Conservation (phyloP, 2,329 filamentous ascomycete species). For the Paecilomyces sp. region DNA sequence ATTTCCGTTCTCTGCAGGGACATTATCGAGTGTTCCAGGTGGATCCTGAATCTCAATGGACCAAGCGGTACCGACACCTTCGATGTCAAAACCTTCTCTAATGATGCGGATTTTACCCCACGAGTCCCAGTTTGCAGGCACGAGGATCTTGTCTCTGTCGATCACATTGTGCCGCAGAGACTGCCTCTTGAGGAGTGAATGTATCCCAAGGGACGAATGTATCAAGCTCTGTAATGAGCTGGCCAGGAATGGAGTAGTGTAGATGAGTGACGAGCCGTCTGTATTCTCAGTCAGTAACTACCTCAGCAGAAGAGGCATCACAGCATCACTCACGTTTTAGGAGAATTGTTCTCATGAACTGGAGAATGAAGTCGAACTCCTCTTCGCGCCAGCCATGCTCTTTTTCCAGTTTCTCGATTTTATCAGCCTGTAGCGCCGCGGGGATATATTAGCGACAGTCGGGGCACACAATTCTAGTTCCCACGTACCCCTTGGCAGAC, state of each 20-base stretch:
- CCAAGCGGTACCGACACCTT: constrained; percentile 79
- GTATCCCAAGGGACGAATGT: constrained; percentile 80
- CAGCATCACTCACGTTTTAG: constrained; percentile 62
- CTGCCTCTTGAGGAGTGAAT: constrained; percentile 70
- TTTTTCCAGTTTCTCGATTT: constrained; percentile 83
- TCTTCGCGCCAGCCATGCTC: constrained; percentile 92
- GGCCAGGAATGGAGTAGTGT: constrained; percentile 68
- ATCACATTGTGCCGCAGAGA: constrained; percentile 85
- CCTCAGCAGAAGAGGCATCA: constrained; percentile 4
- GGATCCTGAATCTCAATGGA: constrained; percentile 67
- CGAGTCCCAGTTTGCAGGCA: constrained; percentile 96
- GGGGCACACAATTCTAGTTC: constrained; percentile 23
- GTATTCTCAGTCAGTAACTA: constrained; percentile 7
- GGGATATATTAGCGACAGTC: constrained; percentile 5
- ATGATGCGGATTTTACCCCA: constrained; percentile 95
- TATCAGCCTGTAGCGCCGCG: constrained; percentile 56
- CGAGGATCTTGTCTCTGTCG: constrained; percentile 86
- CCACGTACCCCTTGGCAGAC: constrained; percentile 79
- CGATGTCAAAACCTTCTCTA: constrained; percentile 85
- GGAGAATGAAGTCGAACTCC: constrained; percentile 90
- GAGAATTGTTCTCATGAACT: constrained; percentile 83
- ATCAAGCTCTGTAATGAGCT: constrained; percentile 73
- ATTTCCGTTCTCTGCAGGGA: constrained; percentile 18
- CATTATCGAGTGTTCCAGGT: constrained; percentile 22
- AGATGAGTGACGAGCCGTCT: constrained; percentile 82